Evolutionary conservation across 139 green algal genomes (phyloP), one percentile per base, ranked within the genome.

Genomic region (Chlorella sorokiniana): DNA sequence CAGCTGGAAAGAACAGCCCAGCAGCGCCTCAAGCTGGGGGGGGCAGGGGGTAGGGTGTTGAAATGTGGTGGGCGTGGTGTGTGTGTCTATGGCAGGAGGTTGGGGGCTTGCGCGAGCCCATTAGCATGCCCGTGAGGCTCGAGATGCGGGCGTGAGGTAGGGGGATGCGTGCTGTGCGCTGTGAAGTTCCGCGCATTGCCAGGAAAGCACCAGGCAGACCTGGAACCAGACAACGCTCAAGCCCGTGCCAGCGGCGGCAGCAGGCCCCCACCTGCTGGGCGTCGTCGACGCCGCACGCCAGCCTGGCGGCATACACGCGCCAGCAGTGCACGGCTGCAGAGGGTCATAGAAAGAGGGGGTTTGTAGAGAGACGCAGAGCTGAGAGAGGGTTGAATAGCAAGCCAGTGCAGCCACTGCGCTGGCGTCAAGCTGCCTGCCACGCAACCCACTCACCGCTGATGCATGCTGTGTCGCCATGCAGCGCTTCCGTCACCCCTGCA

Each of bases 271-370:
- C 69, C 45, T 59, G 52, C 37, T 74, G 64, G 9, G 20, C 25
- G 67, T 67, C 68, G n/a, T n/a, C 23, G 33, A 80, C 38, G 38
- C 78, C 61, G 44, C 56, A 75, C 22, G 45, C 75, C 45, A 88
- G 76, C 7, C 80, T 62, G 59, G 78, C 45, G 18, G 45, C 62
- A 65, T 78, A 86, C 70, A 84, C 72, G 79, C 83, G 77, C 42
- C 81, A 70, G 79, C 69, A 81, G 76, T 86, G 74, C 45, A 81
- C 11, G 20, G 80, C 65, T 78, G 71, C 71, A 76, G 31, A 33
- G 2, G 18, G 61, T 38, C 33, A 56, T n/a, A n/a, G 29, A 23
- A 0, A 7, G 11, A 18, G 31, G n/a, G 1, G 11, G 33, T 6
- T 22, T 20, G 20, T 0, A 42, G 23, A 16, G 14, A 54, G 25